These are phyloP conservation scores for Recurvomyces mirabilis DNA, from an alignment of 495 filamentous ascomycete genomes.

Conservation along the genomic window DNA sequence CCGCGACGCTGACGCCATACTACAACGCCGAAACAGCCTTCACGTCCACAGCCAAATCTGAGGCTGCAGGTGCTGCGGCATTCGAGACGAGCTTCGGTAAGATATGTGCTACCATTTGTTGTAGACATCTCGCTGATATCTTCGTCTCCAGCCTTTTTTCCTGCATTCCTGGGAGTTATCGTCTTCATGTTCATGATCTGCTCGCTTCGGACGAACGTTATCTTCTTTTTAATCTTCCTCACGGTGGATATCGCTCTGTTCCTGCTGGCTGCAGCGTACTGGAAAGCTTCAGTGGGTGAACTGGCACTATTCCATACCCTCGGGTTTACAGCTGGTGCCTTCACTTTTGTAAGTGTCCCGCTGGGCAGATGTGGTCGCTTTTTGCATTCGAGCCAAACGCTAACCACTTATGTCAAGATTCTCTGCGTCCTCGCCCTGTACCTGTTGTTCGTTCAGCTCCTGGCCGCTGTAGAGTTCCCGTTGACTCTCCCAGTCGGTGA, in stretches of 20 bases:
- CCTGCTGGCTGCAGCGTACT: background rate
- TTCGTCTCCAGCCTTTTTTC: constrained; percentile 35
- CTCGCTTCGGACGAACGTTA: constrained; percentile 55
- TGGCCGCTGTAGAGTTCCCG: background rate
- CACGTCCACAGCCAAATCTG: constrained; percentile 22
- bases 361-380: too few species aligned
- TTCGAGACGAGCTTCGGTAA: constrained; percentile 28
- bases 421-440: background rate
- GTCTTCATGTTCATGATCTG: constrained; percentile 55
- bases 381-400: background rate
- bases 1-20: constrained; percentile 42
- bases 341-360: background rate
- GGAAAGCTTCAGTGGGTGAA: constrained; percentile 2
- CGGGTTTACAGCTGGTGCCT: background rate
- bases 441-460: constrained; percentile 1
- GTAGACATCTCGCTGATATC: background rate
- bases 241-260: constrained; percentile 8
- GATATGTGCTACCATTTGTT: background rate
- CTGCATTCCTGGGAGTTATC: constrained; percentile 47
- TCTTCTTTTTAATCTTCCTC: constrained; percentile 55
- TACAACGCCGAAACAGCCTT: constrained; percentile 43
- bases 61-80: constrained; percentile 16
- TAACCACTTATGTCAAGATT: background rate
- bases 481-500: background rate
- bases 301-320: background rate